Evolutionary conservation across 805 yeast genomes (phyloP).

Genomic region (Cyberlindnera subsufficiens): DNA sequence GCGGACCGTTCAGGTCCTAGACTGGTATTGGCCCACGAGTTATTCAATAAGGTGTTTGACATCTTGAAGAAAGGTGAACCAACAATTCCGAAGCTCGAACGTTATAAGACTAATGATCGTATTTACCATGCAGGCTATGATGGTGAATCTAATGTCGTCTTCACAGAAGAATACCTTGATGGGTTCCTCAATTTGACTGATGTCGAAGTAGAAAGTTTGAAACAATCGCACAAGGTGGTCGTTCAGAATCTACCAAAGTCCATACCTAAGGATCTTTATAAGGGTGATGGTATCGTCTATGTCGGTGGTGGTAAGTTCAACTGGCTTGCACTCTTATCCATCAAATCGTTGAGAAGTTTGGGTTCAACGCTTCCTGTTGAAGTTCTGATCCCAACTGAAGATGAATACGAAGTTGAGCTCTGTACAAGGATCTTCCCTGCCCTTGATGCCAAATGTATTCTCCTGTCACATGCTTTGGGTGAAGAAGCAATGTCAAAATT

Average conservation of each 20-base stretch:
- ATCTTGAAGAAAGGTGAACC: conserved; percentile 41
- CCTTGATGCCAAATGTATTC: conserved; percentile 58
- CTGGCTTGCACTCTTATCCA: conserved; percentile 47
- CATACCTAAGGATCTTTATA: conserved; percentile 38
- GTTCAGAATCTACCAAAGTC: conserved; percentile 42
- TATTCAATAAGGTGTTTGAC: conserved; percentile 37
- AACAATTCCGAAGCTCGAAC: conserved; percentile 32
- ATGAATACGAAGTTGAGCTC: conserved; percentile 63
- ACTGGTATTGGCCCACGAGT: conserved; percentile 32
- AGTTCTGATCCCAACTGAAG: conserved; percentile 57
- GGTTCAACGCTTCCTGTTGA: conserved; percentile 62
- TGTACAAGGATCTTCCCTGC: conserved; percentile 59
- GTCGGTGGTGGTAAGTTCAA: conserved; percentile 59
- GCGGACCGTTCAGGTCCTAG: conserved; percentile 29
- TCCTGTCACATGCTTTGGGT: conserved; percentile 59
- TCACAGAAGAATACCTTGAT: conserved; percentile 48
- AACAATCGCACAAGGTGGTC: conserved; percentile 40
- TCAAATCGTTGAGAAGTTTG: conserved; percentile 40
- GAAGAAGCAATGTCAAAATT: conserved; percentile 43
- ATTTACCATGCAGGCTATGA: conserved; percentile 53
- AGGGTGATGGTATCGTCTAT: conserved; percentile 54
- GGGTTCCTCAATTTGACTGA: conserved; percentile 41
- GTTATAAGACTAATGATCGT: conserved; percentile 39
- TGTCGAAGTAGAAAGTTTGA: conserved; percentile 39
- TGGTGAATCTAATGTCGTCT: conserved; percentile 30